Percentiles rank a stretch among this genome's conserved stretches.
phyloP scores from a whole-genome alignment of 163 green algal species.

The Smithsoniella earleae region DNA sequence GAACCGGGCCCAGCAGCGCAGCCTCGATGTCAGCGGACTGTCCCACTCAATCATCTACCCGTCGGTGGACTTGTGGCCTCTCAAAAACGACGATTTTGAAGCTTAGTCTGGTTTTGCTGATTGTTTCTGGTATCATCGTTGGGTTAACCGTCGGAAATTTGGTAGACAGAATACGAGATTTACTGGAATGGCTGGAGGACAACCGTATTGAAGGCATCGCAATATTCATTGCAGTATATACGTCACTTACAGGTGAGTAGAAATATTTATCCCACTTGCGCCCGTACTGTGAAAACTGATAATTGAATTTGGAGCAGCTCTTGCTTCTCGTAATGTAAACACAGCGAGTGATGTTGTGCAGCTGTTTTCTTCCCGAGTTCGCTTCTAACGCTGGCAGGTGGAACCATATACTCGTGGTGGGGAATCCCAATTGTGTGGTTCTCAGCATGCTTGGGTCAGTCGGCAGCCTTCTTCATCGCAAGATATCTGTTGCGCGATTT shows the following conservation, averaged over 20 bases:
- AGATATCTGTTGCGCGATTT: background rate
- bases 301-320: too few relatives aligned
- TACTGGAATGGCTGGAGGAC: slow-evolving; percentile 23
- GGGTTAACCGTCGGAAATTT: background rate
- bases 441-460: slow-evolving; percentile 5
- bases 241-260: background rate
- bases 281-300: background rate
- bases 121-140: slow-evolving; percentile 1
- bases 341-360: slow-evolving; percentile 1
- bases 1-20: too few relatives aligned
- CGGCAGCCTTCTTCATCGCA: slow-evolving; percentile 1
- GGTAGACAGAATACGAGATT: background rate
- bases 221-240: slow-evolving; percentile 14
- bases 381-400: slow-evolving; percentile 25
- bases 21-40: too few relatives aligned
- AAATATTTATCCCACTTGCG: background rate
- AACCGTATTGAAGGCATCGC: slow-evolving; percentile 14
- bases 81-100: background rate
- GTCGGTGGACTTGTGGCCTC: background rate
- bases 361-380: slow-evolving; percentile 26
- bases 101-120: background rate
- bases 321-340: too few relatives aligned
- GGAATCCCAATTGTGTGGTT: slow-evolving; percentile 18
- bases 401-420: background rate
- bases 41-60: too few relatives aligned